Evolutionary conservation across 345 rosid genomes (phyloP).

Genomic region (Noccaea bulbosa): DNA sequence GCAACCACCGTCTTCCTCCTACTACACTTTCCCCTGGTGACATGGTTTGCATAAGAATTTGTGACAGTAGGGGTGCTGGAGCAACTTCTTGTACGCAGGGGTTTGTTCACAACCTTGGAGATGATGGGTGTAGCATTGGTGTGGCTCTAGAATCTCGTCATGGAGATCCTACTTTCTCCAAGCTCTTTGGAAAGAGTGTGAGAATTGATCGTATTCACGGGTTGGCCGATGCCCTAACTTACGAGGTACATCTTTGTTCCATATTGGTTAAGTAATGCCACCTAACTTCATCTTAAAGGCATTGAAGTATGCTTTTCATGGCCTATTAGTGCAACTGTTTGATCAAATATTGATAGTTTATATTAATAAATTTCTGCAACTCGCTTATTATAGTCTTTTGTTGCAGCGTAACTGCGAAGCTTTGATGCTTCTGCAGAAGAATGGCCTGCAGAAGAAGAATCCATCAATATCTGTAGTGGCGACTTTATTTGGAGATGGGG

Average conservation of each 20-base stretch:
- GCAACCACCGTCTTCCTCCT: slow-evolving; percentile 87
- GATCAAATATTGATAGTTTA: slow-evolving; percentile 12
- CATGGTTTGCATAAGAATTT: slow-evolving; percentile 92
- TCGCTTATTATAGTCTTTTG: slow-evolving; percentile 31
- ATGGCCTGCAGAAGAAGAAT: slow-evolving; percentile 84
- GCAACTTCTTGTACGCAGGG: slow-evolving; percentile 90
- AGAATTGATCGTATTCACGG: slow-evolving; percentile 94
- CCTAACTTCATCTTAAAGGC: not conserved
- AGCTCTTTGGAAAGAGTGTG: slow-evolving; percentile 84
- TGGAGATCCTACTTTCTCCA: slow-evolving; percentile 97
- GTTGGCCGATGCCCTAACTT: slow-evolving; percentile 90
- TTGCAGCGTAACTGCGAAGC: slow-evolving; percentile 97
- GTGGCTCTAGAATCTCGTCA: slow-evolving; percentile 94
- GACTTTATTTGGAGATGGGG: slow-evolving; percentile 86
- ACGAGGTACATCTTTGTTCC: slow-evolving; percentile 61
- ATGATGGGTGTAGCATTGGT: slow-evolving; percentile 93
- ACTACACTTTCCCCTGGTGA: slow-evolving; percentile 96
- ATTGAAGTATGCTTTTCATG: not conserved
- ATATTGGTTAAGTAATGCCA: not conserved
- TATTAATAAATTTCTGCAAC: not conserved
- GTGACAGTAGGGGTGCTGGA: slow-evolving; percentile 88
- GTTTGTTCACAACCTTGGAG: slow-evolving; percentile 89
- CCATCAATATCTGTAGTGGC: slow-evolving; percentile 77
- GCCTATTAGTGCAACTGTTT: slow-evolving; percentile 15
- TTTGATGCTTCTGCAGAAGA: slow-evolving; percentile 89